These are phyloP conservation scores for Tylopilus sp. DNA, from an alignment of 1,284 basidiomycete genomes.

Conservation along the genomic window DNA sequence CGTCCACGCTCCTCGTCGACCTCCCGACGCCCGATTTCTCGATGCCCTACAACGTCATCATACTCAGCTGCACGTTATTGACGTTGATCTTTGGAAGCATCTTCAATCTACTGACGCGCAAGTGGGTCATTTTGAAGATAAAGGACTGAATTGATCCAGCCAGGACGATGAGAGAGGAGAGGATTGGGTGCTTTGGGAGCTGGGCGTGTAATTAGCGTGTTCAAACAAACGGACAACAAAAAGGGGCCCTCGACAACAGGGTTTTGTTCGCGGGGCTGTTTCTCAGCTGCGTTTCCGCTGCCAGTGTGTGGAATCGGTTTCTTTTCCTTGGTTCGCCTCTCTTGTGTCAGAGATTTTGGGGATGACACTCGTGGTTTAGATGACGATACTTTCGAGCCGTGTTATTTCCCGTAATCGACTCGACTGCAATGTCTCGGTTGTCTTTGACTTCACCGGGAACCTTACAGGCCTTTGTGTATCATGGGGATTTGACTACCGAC, in stretches of 20 bases:
- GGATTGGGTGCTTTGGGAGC: neutral
- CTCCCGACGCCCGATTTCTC: conserved; percentile 96
- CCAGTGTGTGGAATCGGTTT: neutral
- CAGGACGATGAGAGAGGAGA: too few species aligned
- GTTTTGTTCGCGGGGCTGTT: too few species aligned
- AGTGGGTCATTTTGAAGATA: conserved; percentile 60
- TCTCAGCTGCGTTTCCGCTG: neutral
- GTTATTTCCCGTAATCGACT: neutral
- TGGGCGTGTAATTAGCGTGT: too few species aligned
- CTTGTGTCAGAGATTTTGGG: neutral
- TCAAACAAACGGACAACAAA: too few species aligned
- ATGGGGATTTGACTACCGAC: neutral
- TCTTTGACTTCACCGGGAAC: neutral
- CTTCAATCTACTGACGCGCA: conserved; percentile 83
- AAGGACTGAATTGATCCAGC: conserved; percentile 11
- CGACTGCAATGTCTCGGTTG: neutral
- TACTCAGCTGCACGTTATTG: conserved; percentile 87
- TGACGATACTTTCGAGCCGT: neutral
- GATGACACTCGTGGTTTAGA: neutral
- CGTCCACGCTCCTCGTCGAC: conserved; percentile 79
- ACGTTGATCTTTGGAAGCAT: conserved; percentile 92
- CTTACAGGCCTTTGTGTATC: neutral
- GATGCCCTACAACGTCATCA: conserved; percentile 99
- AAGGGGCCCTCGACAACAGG: too few species aligned
- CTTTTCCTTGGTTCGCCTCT: neutral